phyloP scores from a whole-genome alignment of 2,329 filamentous ascomycete genomes.

The Aureobasidium sp. region DNA sequence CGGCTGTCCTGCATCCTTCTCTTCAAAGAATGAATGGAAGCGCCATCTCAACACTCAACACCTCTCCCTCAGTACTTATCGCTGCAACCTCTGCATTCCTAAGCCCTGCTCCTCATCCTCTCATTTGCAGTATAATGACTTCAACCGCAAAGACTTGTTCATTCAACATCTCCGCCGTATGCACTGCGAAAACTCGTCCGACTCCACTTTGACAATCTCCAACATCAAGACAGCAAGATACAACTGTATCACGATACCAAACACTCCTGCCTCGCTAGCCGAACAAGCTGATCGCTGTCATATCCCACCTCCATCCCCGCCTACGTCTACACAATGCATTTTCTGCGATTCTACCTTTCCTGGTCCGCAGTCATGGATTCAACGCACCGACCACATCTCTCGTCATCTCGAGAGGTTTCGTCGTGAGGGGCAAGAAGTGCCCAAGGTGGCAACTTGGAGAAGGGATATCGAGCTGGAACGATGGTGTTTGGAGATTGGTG shows the following conservation, averaged over 20 bases:
- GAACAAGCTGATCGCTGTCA: constrained; percentile 56
- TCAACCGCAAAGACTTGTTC: constrained; percentile 90
- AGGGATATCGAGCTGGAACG: constrained; percentile 28
- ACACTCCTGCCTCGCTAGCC: constrained; percentile 24
- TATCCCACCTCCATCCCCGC: constrained; percentile 54
- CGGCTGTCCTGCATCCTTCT: constrained; percentile 66
- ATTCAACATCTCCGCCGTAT: constrained; percentile 82
- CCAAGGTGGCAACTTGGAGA: constrained; percentile 33
- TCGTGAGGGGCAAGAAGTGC: constrained; percentile 24
- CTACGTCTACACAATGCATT: constrained; percentile 55
- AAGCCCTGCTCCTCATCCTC: constrained; percentile 14
- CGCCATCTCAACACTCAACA: constrained; percentile 79
- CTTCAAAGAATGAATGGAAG: constrained; percentile 92
- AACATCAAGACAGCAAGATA: constrained; percentile 18
- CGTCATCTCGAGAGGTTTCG: constrained; percentile 64
- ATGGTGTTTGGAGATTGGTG: constrained; percentile 35
- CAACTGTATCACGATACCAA: constrained; percentile 14
- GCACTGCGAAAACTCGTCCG: constrained; percentile 48
- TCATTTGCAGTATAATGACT: constrained; percentile 48
- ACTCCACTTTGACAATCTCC: constrained; percentile 31
- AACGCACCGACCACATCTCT: constrained; percentile 81
- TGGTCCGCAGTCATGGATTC: constrained; percentile 64
- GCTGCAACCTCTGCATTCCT: constrained; percentile 51
- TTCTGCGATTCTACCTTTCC: constrained; percentile 59
- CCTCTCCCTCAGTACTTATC: constrained; percentile 55